Evolutionary conservation across 2,329 filamentous ascomycete species (phyloP).

Genomic region (Fusarium proliferatum): DNA sequence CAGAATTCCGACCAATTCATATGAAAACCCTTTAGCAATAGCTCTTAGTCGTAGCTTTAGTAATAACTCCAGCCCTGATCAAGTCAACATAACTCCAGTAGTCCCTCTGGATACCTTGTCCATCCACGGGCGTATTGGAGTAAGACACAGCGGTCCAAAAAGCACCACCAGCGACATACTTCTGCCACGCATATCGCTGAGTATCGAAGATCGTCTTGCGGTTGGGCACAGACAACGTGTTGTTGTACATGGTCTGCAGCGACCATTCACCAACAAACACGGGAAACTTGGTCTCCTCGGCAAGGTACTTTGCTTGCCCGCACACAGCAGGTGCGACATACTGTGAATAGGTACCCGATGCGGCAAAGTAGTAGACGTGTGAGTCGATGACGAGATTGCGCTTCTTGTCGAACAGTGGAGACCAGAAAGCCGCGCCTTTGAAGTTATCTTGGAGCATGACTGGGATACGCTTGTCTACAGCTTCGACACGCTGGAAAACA

Average conservation of each 20-base stretch:
- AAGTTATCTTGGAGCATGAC: not conserved
- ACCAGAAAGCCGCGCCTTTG: not conserved
- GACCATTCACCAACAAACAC: not conserved
- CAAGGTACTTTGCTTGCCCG: not conserved
- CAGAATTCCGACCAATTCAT: fast-evolving
- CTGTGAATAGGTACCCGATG: not conserved
- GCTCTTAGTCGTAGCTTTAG: not conserved
- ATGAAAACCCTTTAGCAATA: not conserved
- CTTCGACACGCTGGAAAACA: not conserved
- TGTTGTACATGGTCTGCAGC: not conserved
- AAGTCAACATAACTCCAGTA: not conserved
- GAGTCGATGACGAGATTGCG: not conserved
- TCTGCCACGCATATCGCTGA: not conserved
- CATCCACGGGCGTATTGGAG: not conserved
- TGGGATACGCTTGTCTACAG: not conserved
- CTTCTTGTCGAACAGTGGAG: not conserved
- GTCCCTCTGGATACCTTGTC: not conserved
- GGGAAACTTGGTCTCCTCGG: not conserved
- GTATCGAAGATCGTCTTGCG: slow-evolving; percentile 1
- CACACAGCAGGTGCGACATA: not conserved
- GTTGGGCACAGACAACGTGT: not conserved
- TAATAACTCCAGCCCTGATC: not conserved
- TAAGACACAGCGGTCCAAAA: slow-evolving; percentile 1
- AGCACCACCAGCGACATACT: not conserved
- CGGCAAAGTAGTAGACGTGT: not conserved